Conservation (phyloP, 331 rosid genomes). For the Malus hybrid region DNA sequence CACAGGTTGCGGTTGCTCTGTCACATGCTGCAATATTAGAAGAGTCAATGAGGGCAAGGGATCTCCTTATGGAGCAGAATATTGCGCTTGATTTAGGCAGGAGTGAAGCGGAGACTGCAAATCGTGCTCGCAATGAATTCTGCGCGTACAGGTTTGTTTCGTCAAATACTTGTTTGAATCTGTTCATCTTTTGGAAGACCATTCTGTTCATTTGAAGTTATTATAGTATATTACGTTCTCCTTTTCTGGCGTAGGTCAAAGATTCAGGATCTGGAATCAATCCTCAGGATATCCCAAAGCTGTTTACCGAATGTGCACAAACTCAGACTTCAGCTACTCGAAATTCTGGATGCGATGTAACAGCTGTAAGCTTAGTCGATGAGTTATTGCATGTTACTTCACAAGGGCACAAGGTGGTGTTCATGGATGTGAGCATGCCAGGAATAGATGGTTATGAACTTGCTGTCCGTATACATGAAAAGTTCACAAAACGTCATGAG, state of each 20-base stretch:
- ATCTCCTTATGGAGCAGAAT: constrained; percentile 86
- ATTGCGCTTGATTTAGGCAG: constrained; percentile 92
- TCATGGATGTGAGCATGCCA: constrained; percentile 64
- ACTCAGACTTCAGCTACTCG: constrained; percentile 53
- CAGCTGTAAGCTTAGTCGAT: constrained; percentile 50
- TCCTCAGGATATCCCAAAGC: constrained; percentile 77
- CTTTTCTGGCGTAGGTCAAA: constrained; percentile 49
- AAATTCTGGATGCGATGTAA: constrained; percentile 65
- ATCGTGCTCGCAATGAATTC: constrained; percentile 96
- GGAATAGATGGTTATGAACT: constrained; percentile 65
- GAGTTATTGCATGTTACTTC: constrained; percentile 63
- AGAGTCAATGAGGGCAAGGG: constrained; percentile 92
- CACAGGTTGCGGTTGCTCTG: constrained; percentile 96
- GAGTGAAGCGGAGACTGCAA: constrained; percentile 99
- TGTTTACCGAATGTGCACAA: constrained; percentile 81
- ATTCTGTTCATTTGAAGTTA: constrained; percentile 1
- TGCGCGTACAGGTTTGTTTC: constrained; percentile 80
- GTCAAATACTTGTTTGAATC: constrained; percentile 14
- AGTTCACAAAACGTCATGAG: constrained; percentile 54
- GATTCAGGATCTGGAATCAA: constrained; percentile 83
- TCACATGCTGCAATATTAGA: constrained; percentile 98
- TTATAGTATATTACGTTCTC: not conserved
- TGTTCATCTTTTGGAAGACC: constrained; percentile 8
- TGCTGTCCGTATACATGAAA: constrained; percentile 46
- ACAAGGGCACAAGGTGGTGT: constrained; percentile 58